Evolutionary conservation across 2,329 filamentous ascomycete genomes (phyloP), one percentile per base, ranked within the genome.

Genomic region (Fusarium anthophilum): DNA sequence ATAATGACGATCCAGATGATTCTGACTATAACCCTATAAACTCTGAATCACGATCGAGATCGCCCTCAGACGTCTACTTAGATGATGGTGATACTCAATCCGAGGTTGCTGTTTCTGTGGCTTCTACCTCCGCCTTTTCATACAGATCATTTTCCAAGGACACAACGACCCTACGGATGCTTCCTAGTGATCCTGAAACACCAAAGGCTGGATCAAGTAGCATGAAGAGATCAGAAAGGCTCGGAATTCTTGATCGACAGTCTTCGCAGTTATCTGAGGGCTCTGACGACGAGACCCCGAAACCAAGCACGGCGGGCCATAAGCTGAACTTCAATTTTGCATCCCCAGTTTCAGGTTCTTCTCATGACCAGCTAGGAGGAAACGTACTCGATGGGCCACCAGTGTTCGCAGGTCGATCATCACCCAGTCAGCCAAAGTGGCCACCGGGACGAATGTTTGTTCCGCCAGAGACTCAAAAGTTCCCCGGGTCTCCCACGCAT

Each of bases 241-340:
- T 2, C 0, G 5, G 5, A 0, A 4, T 35, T 6, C 4, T 17
- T n/a, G 5, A 6, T 18, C n/a, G 20, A 24, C 14, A 9, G 35
- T 8, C 26, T 2, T 15, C 4, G 11, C 26, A 20, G 15, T 2
- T 13, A 18, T n/a, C 45, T 5, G 38, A 61, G 1, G n/a, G 4
- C 4, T 37, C 58, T 6, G 24, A 37, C 18, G 37, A 59, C 12
- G 17, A 8, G n/a, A 59, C 43, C 3, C 35, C 43, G 17, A 51
- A 30, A 11, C 32, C 32, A 10, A 51, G 3, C 10, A 24, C 15
- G 3, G 8, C 6, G 3, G 26, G 17, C 1, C 28, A 2, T 12
- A 14, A 8, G 13, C 8, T 11, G 11, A 8, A 6, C 3, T 24
- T 38, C 12, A 38, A 15, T 1, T 30, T 30, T 13, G 2, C 5